Conservation (phyloP, 768 basidiomycete species). For the Tulasnella sp. region DNA sequence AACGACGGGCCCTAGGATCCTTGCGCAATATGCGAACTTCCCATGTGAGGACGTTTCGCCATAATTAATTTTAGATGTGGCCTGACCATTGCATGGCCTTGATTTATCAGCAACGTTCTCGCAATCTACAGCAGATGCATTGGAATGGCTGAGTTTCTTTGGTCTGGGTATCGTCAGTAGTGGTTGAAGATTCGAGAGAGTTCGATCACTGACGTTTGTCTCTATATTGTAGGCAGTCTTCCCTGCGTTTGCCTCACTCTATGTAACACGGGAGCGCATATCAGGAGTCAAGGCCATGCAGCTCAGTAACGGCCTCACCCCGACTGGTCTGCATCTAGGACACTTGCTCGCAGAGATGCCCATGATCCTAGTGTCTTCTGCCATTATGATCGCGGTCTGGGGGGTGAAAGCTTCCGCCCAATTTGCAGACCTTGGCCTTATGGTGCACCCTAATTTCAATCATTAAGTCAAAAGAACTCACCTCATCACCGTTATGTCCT, state of each 20-base stretch:
- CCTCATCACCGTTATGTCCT: background rate
- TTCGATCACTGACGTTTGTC: background rate
- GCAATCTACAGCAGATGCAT: conserved; percentile 43
- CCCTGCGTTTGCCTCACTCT: conserved; percentile 72
- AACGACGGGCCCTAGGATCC: conserved; percentile 28
- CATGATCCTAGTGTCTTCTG: conserved; percentile 46
- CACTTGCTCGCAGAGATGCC: conserved; percentile 66
- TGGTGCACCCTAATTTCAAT: conserved; percentile 35
- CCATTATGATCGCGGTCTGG: conserved; percentile 53
- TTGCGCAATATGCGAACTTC: background rate
- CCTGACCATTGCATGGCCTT: background rate
- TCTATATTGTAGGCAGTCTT: conserved; percentile 43
- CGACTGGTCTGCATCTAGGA: conserved; percentile 44
- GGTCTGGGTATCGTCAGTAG: conserved; percentile 53
- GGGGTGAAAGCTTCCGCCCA: conserved; percentile 40
- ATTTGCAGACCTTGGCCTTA: conserved; percentile 56
- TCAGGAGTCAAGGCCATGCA: conserved; percentile 72
- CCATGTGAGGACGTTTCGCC: background rate
- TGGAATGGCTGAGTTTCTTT: conserved; percentile 67
- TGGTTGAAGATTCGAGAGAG: background rate
- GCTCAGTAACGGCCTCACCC: conserved; percentile 53
- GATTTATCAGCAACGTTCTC: conserved; percentile 23
- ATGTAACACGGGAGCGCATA: conserved; percentile 60
- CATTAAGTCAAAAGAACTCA: too few relatives aligned
- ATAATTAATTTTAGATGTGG: too few relatives aligned